Evolutionary conservation across 768 basidiomycete species (phyloP).

Genomic region (Trametes cingulata): DNA sequence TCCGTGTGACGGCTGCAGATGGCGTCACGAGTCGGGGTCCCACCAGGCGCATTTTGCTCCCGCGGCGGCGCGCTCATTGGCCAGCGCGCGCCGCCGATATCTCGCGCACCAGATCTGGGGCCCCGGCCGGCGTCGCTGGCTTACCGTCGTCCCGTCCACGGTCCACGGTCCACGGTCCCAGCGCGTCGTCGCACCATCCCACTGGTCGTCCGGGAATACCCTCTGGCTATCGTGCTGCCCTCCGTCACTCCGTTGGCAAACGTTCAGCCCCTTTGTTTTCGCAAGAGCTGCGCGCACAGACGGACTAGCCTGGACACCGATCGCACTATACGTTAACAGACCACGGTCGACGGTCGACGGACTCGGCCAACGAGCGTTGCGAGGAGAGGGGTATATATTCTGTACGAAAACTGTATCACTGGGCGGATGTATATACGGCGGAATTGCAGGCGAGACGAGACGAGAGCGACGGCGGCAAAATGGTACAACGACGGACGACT

Average conservation of each 20-base stretch:
- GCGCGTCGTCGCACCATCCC: neutral
- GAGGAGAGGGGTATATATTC: conserved; percentile 15
- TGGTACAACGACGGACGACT: conserved; percentile 2
- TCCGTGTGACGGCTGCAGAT: neutral
- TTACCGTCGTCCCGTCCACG: too few species aligned
- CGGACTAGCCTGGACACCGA: too few species aligned
- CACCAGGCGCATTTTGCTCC: conserved; percentile 14
- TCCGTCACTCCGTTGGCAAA: neutral
- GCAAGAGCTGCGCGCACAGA: too few species aligned
- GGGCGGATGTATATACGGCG: conserved; percentile 21
- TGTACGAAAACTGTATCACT: conserved; percentile 6
- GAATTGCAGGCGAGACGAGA: conserved; percentile 14
- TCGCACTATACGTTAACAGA: too few species aligned
- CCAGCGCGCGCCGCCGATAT: neutral
- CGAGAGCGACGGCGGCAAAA: conserved; percentile 1
- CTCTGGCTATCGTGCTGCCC: conserved; percentile 3
- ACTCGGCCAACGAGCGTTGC: neutral
- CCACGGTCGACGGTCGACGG: too few species aligned
- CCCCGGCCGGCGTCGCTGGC: neutral
- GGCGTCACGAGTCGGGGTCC: neutral
- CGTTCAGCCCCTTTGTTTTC: neutral
- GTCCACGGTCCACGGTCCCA: too few species aligned
- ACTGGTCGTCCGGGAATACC: neutral
- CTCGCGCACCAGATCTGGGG: conserved; percentile 15
- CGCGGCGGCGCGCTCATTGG: conserved; percentile 18